Base-by-base conservation (phyloP, 768 basidiomycete species). In the Russula compacta region DNA sequence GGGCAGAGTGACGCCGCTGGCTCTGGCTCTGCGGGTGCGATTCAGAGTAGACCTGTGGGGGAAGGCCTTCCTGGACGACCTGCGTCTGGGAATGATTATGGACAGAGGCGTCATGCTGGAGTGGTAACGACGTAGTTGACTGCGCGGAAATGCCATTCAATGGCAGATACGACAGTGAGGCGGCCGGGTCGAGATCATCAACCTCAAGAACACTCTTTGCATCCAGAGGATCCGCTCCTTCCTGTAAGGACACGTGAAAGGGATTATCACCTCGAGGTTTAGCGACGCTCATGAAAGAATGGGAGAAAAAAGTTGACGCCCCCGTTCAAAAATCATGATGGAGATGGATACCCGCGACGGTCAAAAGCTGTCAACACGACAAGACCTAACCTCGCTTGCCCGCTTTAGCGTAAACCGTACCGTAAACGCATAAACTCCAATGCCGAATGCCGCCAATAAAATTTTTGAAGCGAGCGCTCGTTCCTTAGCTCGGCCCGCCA, bases 111-210 rank as follows among this genome's bases (percentile, higher is more conserved):
- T 33, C 42, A 3, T 33, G 36, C 15, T 39, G 48, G 8, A 11
- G 11, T 9, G 46, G 19, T 43, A 43, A 4, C 19, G 59, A 63
- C 7, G 57, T 63, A 15, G 21, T 24, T 9, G 56, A 50, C 7
- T 54, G 61, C n/a, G 49, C 58, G 4, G 19, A 12, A 9, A 21
- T 33, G 15, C 6, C 24, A 39, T 42, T 66, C 56, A 66, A 19
- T 19, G 65, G 65, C 6, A 43, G 35, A 29, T 64, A 61, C 15
- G 65, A 64, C 0, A 66, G 51, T 4, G 59, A 55, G 7, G 42
- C 29, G 17, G 29, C 55, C 35, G 48, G 51, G 48, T 66, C 63
- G 17, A 54, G 10, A 24, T 59, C 62, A 29, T 64, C 56, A 1
- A 35, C 14, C 50, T 52, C 50, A 12, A 52, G 2, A 1, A 35